These are phyloP conservation scores for Letharia lupina DNA, from an alignment of 495 filamentous ascomycete species.

Conservation along the genomic window DNA sequence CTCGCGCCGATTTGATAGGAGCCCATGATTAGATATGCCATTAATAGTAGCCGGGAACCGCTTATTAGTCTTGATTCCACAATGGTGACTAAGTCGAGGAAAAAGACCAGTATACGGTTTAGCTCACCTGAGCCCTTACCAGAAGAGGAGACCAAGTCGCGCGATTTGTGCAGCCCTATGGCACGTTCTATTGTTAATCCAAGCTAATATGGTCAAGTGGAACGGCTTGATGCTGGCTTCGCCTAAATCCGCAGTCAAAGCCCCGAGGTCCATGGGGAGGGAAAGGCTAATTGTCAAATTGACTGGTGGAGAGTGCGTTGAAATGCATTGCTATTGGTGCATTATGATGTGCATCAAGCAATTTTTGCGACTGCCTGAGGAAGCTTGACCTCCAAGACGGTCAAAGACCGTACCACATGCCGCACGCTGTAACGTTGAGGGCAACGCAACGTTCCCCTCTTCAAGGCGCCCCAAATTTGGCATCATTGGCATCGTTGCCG, in stretches of 20 bases:
- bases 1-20: not conserved
- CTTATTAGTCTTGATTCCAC: not conserved
- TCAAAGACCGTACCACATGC: conserved; percentile 13
- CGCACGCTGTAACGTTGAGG: conserved; percentile 12
- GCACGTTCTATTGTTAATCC: conserved; percentile 17
- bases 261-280: not conserved
- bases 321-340: conserved; percentile 1
- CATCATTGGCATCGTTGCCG: conserved; percentile 1
- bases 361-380: conserved; percentile 6
- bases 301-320: not conserved
- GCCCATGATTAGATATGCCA: conserved; percentile 16
- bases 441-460: conserved; percentile 9
- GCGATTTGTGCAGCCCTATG: conserved; percentile 12
- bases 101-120: not conserved
- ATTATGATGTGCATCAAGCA: conserved; percentile 13
- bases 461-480: conserved; percentile 15
- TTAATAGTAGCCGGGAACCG: conserved; percentile 6
- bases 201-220: conserved; percentile 11
- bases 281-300: not conserved
- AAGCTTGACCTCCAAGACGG: conserved; percentile 6
- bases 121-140: not conserved
- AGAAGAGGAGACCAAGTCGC: conserved; percentile 1
- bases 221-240: conserved; percentile 8
- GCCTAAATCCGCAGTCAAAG: conserved; percentile 15
- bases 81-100: not conserved